Evolutionary conservation across 305 asterid species (phyloP).

Genomic region (Fraxinus albicans): DNA sequence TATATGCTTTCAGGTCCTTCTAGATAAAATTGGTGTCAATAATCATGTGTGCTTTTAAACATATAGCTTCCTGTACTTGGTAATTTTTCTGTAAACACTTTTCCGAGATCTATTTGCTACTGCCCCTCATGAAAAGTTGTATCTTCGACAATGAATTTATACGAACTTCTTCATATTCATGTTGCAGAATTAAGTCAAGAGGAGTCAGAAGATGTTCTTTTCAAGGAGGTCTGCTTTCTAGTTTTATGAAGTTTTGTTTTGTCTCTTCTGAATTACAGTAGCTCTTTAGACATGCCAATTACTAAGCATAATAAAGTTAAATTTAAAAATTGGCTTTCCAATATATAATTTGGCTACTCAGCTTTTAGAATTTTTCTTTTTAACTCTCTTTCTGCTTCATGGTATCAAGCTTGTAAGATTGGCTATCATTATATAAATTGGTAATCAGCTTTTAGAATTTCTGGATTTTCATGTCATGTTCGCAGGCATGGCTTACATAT

Average conservation of each 20-base stretch:
- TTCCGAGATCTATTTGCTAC: neutral
- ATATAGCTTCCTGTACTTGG: neutral
- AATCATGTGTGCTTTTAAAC: neutral
- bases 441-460: neutral
- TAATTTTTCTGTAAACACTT: neutral
- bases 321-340: neutral
- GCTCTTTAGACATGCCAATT: constrained; percentile 2
- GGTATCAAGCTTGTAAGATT: neutral
- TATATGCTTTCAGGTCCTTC: constrained; percentile 4
- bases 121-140: neutral
- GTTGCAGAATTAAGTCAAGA: constrained; percentile 86
- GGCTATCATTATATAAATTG: neutral
- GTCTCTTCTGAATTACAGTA: constrained; percentile 6
- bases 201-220: constrained; percentile 89
- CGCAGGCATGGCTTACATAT: constrained; percentile 96
- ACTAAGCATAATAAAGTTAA: neutral
- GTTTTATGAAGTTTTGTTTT: constrained; percentile 15
- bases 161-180: constrained; percentile 26
- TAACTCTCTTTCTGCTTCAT: neutral
- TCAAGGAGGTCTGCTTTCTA: constrained; percentile 69
- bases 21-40: constrained; percentile 12
- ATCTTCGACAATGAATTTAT: neutral
- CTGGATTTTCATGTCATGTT: constrained; percentile 7
- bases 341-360: neutral
- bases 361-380: neutral